Percentiles rank a stretch among this genome's conserved stretches.
Conservation (phyloP, 2,329 filamentous ascomycete genomes). For the Epichloe gansuensis region DNA sequence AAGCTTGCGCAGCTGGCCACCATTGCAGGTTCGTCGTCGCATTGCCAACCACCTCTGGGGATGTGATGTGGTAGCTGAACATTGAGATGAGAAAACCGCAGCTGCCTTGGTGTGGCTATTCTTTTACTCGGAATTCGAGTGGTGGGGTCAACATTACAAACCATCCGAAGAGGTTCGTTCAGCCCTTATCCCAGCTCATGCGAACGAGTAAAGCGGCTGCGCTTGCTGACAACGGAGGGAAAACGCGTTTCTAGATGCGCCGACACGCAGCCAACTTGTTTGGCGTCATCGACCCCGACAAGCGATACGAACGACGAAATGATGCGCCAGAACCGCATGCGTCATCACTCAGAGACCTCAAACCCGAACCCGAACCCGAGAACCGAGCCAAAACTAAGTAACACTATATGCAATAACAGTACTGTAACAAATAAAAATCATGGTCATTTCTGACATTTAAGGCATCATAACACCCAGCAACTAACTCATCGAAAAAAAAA, state of each 20-base stretch:
- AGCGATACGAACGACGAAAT: conserved; percentile 27
- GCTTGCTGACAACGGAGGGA: neutral
- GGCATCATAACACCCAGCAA: neutral
- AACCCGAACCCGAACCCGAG: conserved; percentile 16
- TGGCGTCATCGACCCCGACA: conserved; percentile 27
- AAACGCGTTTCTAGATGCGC: conserved; percentile 18
- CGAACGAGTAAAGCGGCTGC: neutral
- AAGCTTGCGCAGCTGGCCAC: conserved; percentile 51
- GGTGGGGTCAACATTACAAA: conserved; percentile 29
- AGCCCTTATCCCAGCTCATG: neutral
- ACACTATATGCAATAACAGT: neutral
- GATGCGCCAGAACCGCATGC: conserved; percentile 22
- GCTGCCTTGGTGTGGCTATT: conserved; percentile 25
- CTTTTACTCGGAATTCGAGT: conserved; percentile 31
- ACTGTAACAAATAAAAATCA: neutral
- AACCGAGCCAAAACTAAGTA: conserved; percentile 9
- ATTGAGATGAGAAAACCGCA: conserved; percentile 6
- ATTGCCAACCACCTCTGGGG: conserved; percentile 22
- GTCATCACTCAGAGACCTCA: conserved; percentile 13
- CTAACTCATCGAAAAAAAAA: neutral
- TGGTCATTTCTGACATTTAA: neutral
- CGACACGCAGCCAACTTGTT: conserved; percentile 25
- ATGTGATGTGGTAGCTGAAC: neutral
- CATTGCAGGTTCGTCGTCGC: conserved; percentile 36
- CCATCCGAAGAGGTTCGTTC: conserved; percentile 26